Evolutionary conservation across 441 rosid species (phyloP).

Genomic region (Kokia cookei): DNA sequence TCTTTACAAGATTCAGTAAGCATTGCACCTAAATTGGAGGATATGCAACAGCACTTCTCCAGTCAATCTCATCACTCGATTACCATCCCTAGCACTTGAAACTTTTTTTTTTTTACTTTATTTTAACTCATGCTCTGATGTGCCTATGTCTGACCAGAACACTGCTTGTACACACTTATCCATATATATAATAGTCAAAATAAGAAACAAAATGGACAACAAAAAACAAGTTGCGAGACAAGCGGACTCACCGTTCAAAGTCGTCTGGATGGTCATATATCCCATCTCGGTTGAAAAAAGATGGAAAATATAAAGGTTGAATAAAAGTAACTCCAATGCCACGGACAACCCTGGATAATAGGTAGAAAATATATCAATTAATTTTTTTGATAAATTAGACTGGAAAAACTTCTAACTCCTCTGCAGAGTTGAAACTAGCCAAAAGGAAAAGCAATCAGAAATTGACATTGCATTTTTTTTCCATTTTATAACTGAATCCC

Average conservation of each 20-base stretch:
- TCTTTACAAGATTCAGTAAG: not conserved
- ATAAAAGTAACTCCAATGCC: conserved; percentile 80
- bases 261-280: conserved; percentile 73
- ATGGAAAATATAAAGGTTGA: conserved; percentile 57
- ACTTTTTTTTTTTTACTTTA: not conserved
- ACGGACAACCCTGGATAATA: conserved; percentile 46
- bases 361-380: conserved; percentile 1
- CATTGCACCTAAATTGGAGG: not conserved
- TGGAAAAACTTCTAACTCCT: not conserved
- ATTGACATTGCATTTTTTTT: not conserved
- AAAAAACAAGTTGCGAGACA: not conserved
- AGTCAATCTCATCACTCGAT: not conserved
- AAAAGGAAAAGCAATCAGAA: conserved; percentile 5
- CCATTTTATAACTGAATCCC: not conserved
- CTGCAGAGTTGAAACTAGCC: not conserved
- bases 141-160: not conserved
- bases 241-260: conserved; percentile 61
- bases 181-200: too few species aligned
- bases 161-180: not conserved
- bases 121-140: not conserved
- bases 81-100: not conserved
- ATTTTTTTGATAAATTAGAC: not conserved
- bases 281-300: conserved; percentile 64
- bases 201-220: not conserved
- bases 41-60: not conserved